Evolutionary conservation across 805 yeast species (phyloP), one percentile per base, ranked within the genome.

Genomic region (Metschnikowia lochheadii): DNA sequence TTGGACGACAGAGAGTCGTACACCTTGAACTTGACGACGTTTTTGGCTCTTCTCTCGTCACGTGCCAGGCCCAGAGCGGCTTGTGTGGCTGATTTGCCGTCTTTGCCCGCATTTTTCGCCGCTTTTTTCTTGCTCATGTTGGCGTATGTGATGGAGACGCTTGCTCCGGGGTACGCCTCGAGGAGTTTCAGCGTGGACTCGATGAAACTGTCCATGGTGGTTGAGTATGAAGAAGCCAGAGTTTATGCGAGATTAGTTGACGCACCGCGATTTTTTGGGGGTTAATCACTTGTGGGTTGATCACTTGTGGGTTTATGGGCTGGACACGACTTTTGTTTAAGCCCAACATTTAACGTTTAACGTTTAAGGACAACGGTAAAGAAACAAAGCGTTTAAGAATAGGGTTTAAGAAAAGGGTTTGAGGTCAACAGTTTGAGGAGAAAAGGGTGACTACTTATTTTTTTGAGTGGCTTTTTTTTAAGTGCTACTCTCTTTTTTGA

Each of bases 1-100:
- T 82, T 74, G 6, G 91, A 91, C 15, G 81, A 71, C 15, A 69
- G 75, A 2, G 90, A 78, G 62, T 88, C 89, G 57, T 68, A 83
- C 0, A 86, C 76, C 62, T 85, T 87, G 64, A 86, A 80, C 52
- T 66, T 72, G 52, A 77, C 71, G 43, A 69, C 53, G 50, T 70
- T 59, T 55, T 71, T 49, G 56, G 75, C 61, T 48, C 52, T 52
- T 39, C 53, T 57, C 46, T 49, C 49, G 17, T 41, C 46, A 26
- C 29, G 29, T 26, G 29, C 29, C 5, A 11, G 5, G 29, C 29
- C 29, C 29, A 26, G 29, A 11, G 5, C 29, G 11, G 5, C 5
- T 8, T 26, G 29, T 1, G 29, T 3, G n/a, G 36, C 42, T 20
- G 29, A 38, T n/a, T 52, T 51, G 5, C 7, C 11, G n/a, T 51